Conservation (phyloP, 805 yeast genomes). For the Lipomyces yamadae region DNA sequence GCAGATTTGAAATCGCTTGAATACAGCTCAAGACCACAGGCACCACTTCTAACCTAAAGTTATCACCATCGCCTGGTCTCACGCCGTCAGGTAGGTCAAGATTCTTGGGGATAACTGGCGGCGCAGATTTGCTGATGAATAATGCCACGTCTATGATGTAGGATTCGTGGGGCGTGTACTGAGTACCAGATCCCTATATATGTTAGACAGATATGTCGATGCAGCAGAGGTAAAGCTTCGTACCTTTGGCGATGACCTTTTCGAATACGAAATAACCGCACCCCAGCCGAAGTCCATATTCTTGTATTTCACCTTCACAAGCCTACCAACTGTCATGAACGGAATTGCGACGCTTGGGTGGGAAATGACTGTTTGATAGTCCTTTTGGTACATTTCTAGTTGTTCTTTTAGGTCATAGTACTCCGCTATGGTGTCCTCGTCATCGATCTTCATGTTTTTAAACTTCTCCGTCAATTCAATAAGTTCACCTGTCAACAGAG, state of each 20-base stretch:
- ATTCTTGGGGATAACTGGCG: constrained; percentile 53
- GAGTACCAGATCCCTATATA: not conserved
- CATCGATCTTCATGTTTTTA: constrained; percentile 63
- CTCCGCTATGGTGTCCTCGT: constrained; percentile 74
- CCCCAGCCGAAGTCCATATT: constrained; percentile 92
- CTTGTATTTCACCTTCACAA: constrained; percentile 50
- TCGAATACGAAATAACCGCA: constrained; percentile 75
- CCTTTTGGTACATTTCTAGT: constrained; percentile 69
- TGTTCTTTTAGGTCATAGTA: constrained; percentile 82
- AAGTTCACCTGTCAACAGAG: constrained; percentile 72
- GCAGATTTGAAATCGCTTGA: constrained; percentile 72
- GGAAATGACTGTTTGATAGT: constrained; percentile 78
- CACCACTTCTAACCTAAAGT: constrained; percentile 72
- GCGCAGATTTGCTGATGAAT: constrained; percentile 75
- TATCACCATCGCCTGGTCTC: constrained; percentile 75
- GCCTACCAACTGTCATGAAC: constrained; percentile 87
- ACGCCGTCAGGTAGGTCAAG: constrained; percentile 87
- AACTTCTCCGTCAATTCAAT: constrained; percentile 57
- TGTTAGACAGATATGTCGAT: not conserved
- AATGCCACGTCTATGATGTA: constrained; percentile 86
- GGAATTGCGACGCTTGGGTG: constrained; percentile 88
- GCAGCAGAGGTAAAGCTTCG: not conserved
- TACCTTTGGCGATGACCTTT: constrained; percentile 57
- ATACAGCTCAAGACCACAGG: constrained; percentile 86
- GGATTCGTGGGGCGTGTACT: constrained; percentile 80